Percentiles rank a stretch among this genome's conserved stretches.
Evolutionary conservation across 768 basidiomycete species (phyloP).

Genomic region (Hygrocybe punicea): DNA sequence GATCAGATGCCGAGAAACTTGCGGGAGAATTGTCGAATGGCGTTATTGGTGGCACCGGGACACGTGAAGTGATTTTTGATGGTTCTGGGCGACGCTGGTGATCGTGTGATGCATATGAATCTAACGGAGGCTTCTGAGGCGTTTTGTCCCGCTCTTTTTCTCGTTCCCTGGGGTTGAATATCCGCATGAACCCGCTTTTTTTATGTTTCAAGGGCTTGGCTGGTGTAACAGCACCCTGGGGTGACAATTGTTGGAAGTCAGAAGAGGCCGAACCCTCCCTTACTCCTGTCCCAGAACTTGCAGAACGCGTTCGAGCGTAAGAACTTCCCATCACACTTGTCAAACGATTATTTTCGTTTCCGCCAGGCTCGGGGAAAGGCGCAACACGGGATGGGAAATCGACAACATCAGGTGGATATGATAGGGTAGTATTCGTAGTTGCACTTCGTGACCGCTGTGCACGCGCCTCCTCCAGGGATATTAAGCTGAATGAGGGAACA

Average conservation of each 20-base stretch:
- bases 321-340: constrained; percentile 24
- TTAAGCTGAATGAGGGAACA: constrained; percentile 59
- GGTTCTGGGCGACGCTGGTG: constrained; percentile 23
- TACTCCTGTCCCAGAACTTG: constrained; percentile 55
- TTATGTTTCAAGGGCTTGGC: constrained; percentile 63
- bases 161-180: constrained; percentile 59
- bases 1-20: constrained; percentile 8
- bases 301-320: constrained; percentile 53
- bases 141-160: constrained; percentile 44
- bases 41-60: constrained; percentile 44
- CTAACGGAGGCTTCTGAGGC: constrained; percentile 57
- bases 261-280: constrained; percentile 41
- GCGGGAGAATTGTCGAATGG: constrained; percentile 23
- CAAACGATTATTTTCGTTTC: constrained; percentile 23
- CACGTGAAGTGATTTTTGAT: constrained; percentile 34
- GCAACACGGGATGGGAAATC: constrained; percentile 25
- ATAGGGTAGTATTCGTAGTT: constrained; percentile 34
- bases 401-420: constrained; percentile 23
- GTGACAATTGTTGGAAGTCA: constrained; percentile 10
- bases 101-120: constrained; percentile 40
- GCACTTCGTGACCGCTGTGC: constrained; percentile 60
- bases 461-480: constrained; percentile 76
- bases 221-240: constrained; percentile 16
- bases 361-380: constrained; percentile 35
- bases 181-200: constrained; percentile 77